Conservation (phyloP, 768 basidiomycete genomes). For the Agaricus blazei region DNA sequence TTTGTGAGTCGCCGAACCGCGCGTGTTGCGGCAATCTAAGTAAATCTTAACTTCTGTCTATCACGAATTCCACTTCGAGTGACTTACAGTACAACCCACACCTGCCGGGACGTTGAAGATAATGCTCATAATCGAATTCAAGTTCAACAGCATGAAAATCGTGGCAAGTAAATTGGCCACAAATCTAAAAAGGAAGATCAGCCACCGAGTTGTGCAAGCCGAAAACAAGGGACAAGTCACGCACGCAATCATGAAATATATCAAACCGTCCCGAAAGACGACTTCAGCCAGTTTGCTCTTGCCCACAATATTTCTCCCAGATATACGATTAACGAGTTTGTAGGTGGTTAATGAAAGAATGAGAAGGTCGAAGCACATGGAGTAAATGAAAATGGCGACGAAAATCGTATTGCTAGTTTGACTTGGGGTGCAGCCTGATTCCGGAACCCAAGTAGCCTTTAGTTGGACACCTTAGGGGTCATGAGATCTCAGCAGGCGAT, state of each 20-base stretch:
- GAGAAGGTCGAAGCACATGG: constrained; percentile 67
- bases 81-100: constrained; percentile 43
- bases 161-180: constrained; percentile 38
- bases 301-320: constrained; percentile 17
- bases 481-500: not conserved
- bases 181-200: constrained; percentile 27
- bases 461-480: constrained; percentile 49
- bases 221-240: not conserved
- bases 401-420: constrained; percentile 59
- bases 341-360: constrained; percentile 57
- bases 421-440: constrained; percentile 46
- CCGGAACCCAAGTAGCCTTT: constrained; percentile 48
- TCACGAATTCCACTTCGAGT: not conserved
- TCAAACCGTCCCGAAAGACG: constrained; percentile 70
- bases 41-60: too few relatives aligned
- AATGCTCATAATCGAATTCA: constrained; percentile 64
- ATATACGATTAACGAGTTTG: constrained; percentile 38
- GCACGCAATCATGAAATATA: constrained; percentile 73
- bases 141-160: constrained; percentile 61
- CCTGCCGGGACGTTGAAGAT: constrained; percentile 65
- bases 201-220: not conserved
- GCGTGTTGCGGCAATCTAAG: constrained; percentile 53
- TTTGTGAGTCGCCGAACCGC: constrained; percentile 56
- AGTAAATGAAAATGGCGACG: constrained; percentile 69
- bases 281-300: constrained; percentile 49